phyloP scores from a whole-genome alignment of 768 basidiomycete genomes.

The Rhizopogon vesiculosus region DNA sequence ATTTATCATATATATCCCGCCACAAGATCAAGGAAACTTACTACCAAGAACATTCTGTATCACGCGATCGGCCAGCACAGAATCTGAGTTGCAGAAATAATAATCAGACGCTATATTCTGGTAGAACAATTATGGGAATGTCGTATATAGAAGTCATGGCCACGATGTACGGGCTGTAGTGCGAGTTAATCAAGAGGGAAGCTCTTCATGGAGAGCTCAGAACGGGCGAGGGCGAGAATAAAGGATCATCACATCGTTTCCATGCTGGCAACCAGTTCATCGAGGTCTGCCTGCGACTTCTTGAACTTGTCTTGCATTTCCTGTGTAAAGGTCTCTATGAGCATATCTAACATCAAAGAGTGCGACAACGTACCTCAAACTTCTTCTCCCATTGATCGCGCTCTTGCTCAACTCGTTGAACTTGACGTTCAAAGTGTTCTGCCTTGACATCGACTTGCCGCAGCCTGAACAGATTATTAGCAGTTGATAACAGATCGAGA shows the following conservation, averaged over 20 bases:
- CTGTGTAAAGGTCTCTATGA: slow-evolving; percentile 32
- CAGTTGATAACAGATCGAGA: slow-evolving; percentile 9
- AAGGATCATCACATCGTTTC: slow-evolving; percentile 48
- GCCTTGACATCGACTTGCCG: slow-evolving; percentile 98
- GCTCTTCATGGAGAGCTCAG: slow-evolving; percentile 1
- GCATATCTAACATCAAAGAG: background rate
- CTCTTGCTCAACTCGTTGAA: slow-evolving; percentile 82
- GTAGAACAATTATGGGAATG: slow-evolving; percentile 16
- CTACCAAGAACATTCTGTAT: background rate
- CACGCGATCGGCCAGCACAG: background rate
- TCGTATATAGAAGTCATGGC: slow-evolving; percentile 5
- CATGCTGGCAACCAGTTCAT: slow-evolving; percentile 78
- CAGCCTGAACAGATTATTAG: slow-evolving; percentile 49
- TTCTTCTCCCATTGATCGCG: slow-evolving; percentile 93
- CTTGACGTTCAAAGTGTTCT: slow-evolving; percentile 95
- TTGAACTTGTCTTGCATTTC: slow-evolving; percentile 69
- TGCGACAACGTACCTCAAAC: slow-evolving; percentile 59
- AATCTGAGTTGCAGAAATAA: background rate
- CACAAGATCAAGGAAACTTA: too few species aligned
- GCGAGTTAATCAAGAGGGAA: background rate
- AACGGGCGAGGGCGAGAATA: background rate
- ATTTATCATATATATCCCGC: too few species aligned
- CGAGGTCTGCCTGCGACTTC: slow-evolving; percentile 73
- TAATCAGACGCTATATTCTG: slow-evolving; percentile 5
- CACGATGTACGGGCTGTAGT: background rate